These are phyloP conservation scores for Aspergillus egyptiacus DNA, from an alignment of 495 filamentous ascomycete species.

Conservation along the genomic window DNA sequence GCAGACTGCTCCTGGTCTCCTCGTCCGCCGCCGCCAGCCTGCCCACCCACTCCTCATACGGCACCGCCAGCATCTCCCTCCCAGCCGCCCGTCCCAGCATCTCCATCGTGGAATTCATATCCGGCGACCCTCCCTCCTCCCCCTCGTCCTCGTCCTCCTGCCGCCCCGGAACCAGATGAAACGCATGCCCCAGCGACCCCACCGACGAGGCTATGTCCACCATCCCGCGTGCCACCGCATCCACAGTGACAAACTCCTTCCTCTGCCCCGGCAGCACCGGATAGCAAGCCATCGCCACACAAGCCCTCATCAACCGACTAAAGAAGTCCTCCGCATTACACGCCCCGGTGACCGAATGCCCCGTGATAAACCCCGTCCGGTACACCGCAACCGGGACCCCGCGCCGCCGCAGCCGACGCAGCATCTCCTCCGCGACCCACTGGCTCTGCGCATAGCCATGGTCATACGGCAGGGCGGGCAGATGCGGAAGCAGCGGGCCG, in stretches of 20 bases:
- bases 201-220: conserved; percentile 1
- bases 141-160: too few relatives aligned
- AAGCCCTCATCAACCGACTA: conserved; percentile 6
- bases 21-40: background rate
- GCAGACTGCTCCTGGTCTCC: background rate
- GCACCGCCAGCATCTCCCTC: background rate
- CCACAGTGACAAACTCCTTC: conserved; percentile 12
- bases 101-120: background rate
- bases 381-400: conserved; percentile 17
- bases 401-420: conserved; percentile 10
- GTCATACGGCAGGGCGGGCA: conserved; percentile 3
- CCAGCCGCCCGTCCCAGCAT: background rate
- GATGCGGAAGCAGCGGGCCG: background rate
- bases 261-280: conserved; percentile 7
- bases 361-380: conserved; percentile 11
- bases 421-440: conserved; percentile 11
- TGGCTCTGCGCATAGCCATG: conserved; percentile 18
- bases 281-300: conserved; percentile 13
- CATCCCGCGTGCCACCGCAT: conserved; percentile 11
- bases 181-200: background rate
- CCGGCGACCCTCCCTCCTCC: background rate
- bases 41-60: conserved; percentile 4
- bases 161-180: background rate
- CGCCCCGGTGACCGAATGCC: conserved; percentile 8
- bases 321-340: conserved; percentile 18